Evolutionary conservation across 2,329 filamentous ascomycete species (phyloP).

Genomic region (Colletotrichum endophyticum): DNA sequence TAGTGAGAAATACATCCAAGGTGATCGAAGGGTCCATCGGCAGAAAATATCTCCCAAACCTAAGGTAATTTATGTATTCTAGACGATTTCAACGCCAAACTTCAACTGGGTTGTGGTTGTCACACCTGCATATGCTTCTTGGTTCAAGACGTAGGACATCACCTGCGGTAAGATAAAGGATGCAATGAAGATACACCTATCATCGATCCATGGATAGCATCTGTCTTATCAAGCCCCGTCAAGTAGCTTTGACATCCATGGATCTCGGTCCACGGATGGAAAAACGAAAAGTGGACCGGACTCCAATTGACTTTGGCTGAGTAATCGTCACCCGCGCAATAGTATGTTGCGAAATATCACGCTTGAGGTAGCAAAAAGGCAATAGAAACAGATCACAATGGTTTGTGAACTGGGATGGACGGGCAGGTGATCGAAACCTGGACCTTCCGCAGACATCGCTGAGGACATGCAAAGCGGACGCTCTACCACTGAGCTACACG

Average conservation of each 20-base stretch:
- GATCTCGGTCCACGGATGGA: rapidly evolving
- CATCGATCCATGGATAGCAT: too few species aligned
- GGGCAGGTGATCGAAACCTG: conserved; percentile 19
- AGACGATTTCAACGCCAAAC: background rate
- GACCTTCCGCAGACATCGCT: conserved; percentile 5
- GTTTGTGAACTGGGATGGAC: background rate
- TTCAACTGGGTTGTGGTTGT: background rate
- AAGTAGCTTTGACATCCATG: background rate
- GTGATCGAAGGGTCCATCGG: rapidly evolving
- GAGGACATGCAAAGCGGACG: conserved; percentile 11
- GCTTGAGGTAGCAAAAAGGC: background rate
- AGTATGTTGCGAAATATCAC: too few species aligned
- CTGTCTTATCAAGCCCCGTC: background rate
- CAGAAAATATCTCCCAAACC: background rate
- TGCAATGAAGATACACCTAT: too few species aligned
- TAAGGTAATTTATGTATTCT: background rate
- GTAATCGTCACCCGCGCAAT: background rate
- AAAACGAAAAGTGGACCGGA: background rate
- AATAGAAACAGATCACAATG: background rate
- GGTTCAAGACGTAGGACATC: background rate
- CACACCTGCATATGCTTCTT: background rate
- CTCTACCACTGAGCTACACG: conserved; percentile 15
- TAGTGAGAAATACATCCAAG: background rate
- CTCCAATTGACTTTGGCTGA: background rate
- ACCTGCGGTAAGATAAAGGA: too few species aligned